phyloP scores from a whole-genome alignment of 1,139 yeast genomes.

The Hemisphaericaspora xylanilytica region DNA sequence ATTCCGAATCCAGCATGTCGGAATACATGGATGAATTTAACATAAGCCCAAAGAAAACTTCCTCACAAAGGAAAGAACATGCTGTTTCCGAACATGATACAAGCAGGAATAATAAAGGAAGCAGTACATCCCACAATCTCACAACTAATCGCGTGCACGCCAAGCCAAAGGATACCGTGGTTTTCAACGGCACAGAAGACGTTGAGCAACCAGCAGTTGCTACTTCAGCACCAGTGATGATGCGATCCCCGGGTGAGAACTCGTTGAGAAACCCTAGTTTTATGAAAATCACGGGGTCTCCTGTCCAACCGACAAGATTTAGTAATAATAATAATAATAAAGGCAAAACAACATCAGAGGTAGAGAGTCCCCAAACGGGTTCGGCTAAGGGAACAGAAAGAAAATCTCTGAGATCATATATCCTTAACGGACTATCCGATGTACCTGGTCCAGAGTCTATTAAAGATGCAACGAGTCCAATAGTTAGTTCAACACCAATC shows the following conservation, averaged over 20 bases:
- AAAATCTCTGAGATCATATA: neutral
- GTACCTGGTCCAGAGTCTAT: neutral
- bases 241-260: no score
- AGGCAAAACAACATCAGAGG: neutral
- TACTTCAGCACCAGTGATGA: no score
- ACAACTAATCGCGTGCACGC: no score
- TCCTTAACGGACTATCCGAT: neutral
- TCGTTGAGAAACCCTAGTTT: neutral
- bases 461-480: neutral
- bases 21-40: neutral
- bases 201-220: no score
- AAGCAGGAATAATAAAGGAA: neutral
- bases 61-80: neutral
- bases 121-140: no score
- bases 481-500: neutral
- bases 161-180: no score
- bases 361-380: neutral
- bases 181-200: no score
- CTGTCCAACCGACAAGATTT: neutral
- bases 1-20: neutral
- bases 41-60: neutral
- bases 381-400: neutral
- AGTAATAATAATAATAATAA: neutral
- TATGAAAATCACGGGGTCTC: neutral
- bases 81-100: neutral